Evolutionary conservation across 345 rosid genomes (phyloP), one percentile per base, ranked within the genome.

Genomic region (Citrus sinensis): DNA sequence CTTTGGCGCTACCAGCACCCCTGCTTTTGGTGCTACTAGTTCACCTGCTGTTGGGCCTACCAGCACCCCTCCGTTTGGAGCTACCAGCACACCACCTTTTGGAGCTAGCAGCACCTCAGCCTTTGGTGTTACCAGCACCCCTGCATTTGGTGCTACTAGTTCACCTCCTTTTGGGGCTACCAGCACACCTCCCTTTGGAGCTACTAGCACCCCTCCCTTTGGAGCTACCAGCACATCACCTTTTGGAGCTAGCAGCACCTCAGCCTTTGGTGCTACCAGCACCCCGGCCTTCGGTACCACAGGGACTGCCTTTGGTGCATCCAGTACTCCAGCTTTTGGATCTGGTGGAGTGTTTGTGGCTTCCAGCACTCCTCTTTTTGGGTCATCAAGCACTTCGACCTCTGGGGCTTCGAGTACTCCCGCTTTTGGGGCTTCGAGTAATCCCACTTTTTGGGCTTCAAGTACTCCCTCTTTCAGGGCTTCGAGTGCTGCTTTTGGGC

Each of bases 281-380:
- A 56, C 86, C 14, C 82, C 94, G 10, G 85, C 84, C 1, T 91
- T 91, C 71, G 85, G 82, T 10, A 76, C 62, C 80, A 78, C 82
- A 1, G 83, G 88, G n/a, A 70, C 79, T 66, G 84, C 85, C 14
- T 84, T 84, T 71, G 91, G 89, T 10, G 58, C 74, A 32, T 54
- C 89, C 5, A 84, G 80, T 73, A 59, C 88, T 9, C 83, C 89
- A 6, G 86, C 74, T 6, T 88, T 88, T 84, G 98, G 94, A 69
- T 62, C 90, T 11, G 82, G 78, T n/a, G 71, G 75, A 67, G 76
- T 80, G 17, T 86, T 88, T 78, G 91, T 82, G 19, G 76, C 80
- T 61, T 73, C 91, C 24, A 80, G 81, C 75, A 73, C 83, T 11
- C 58, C 90, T 64, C 82, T 82, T 25, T 90, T 89, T 82, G 90